phyloP scores from a whole-genome alignment of 331 rosid genomes.

The Pyrus hybrid region DNA sequence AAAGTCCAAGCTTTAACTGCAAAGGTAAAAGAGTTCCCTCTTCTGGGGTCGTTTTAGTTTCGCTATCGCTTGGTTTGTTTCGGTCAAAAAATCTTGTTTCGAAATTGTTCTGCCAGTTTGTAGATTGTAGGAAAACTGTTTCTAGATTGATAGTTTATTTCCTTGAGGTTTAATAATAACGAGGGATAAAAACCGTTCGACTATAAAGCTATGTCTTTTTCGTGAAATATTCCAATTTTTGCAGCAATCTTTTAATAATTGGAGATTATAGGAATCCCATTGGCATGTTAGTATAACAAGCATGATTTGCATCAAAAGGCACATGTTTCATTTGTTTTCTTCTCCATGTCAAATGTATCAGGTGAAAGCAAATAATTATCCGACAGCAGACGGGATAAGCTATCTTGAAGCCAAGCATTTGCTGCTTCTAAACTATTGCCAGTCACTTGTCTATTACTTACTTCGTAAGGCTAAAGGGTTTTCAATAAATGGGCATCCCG shows the following conservation, averaged over 20 bases:
- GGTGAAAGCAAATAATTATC: conserved; percentile 62
- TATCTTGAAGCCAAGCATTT: conserved; percentile 85
- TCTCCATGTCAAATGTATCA: conserved; percentile 16
- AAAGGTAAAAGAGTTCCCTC: conserved; percentile 30
- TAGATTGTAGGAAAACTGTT: background rate
- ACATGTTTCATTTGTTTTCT: background rate
- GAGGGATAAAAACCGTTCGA: background rate
- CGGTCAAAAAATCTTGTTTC: background rate
- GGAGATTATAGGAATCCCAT: background rate
- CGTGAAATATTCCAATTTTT: background rate
- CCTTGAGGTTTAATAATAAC: background rate
- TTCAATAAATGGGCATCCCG: conserved; percentile 66
- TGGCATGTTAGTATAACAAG: background rate
- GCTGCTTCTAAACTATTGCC: conserved; percentile 71
- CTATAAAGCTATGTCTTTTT: background rate
- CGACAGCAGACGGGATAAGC: conserved; percentile 69
- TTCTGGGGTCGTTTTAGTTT: background rate
- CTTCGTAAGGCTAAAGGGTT: conserved; percentile 70
- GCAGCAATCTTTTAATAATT: background rate
- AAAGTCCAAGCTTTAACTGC: conserved; percentile 62
- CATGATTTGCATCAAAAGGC: no score
- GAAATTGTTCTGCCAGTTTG: background rate
- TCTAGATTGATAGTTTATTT: background rate
- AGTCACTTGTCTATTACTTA: conserved; percentile 77
- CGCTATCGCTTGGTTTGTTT: background rate